phyloP scores from a whole-genome alignment of 1,139 yeast genomes.

The Suhomyces chickasaworum region DNA sequence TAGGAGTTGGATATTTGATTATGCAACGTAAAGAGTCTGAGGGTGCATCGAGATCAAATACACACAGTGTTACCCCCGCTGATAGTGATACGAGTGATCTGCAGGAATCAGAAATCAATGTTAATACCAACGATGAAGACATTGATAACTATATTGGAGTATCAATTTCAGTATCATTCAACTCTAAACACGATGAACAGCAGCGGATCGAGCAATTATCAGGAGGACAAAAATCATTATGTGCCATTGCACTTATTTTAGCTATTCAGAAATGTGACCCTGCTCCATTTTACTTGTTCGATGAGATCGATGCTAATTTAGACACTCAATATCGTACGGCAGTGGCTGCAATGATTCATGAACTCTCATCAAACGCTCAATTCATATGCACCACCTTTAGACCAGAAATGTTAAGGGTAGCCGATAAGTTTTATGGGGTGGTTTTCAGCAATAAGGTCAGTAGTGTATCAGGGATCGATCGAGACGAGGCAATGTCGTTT shows the following conservation, averaged over 20 bases:
- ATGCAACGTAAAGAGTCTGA: constrained; percentile 50
- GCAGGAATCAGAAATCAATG: constrained; percentile 21
- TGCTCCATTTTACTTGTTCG: constrained; percentile 94
- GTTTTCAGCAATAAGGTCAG: constrained; percentile 83
- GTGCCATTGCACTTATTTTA: constrained; percentile 89
- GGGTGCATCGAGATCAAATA: background rate
- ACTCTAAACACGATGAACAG: constrained; percentile 83
- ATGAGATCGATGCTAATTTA: constrained; percentile 93
- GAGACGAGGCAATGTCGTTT: constrained; percentile 76
- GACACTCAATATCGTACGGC: constrained; percentile 91
- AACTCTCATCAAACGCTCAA: constrained; percentile 70
- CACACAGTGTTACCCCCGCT: constrained; percentile 9
- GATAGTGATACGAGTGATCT: constrained; percentile 21
- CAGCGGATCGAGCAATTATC: constrained; percentile 87
- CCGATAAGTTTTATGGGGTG: constrained; percentile 87
- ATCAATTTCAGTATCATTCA: constrained; percentile 86
- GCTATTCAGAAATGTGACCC: constrained; percentile 96
- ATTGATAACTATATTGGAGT: constrained; percentile 79
- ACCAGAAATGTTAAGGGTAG: constrained; percentile 87
- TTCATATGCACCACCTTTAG: constrained; percentile 96
- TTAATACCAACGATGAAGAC: constrained; percentile 14
- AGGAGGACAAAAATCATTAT: constrained; percentile 94
- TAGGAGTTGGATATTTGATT: constrained; percentile 73
- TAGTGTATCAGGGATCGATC: constrained; percentile 67
- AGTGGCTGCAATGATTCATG: constrained; percentile 75